A percentile compares a stretch with the other conserved stretches of the same genome.
Evolutionary conservation across 78 protist species (phyloP).

Genomic region (Dictyostelium intermedium): DNA sequence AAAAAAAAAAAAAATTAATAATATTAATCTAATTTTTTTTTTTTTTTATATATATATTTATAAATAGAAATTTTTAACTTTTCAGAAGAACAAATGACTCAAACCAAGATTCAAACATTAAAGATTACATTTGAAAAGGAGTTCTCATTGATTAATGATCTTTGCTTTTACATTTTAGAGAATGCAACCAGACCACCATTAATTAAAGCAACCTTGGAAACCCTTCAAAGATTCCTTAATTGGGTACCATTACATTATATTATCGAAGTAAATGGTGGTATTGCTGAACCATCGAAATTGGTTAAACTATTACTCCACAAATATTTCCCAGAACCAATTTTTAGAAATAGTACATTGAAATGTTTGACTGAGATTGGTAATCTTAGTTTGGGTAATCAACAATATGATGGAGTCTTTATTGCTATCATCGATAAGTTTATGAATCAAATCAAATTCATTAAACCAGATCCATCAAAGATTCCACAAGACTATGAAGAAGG

Average conservation of each 20-base stretch:
- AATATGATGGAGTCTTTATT: constrained; percentile 39
- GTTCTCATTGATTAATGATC: constrained; percentile 91
- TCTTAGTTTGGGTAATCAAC: constrained; percentile 21
- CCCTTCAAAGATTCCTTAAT: constrained; percentile 92
- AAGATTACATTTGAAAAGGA: constrained; percentile 92
- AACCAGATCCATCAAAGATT: constrained; percentile 76
- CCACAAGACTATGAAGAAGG: constrained; percentile 69
- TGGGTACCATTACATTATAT: constrained; percentile 99
- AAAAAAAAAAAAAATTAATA: neutral
- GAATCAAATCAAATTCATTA: constrained; percentile 36
- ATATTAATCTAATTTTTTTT: neutral
- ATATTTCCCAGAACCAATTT: constrained; percentile 81
- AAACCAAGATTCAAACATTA: constrained; percentile 83
- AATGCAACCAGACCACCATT: constrained; percentile 80
- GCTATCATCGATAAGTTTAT: constrained; percentile 45
- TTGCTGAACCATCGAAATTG: constrained; percentile 32
- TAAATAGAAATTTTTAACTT: constrained; percentile 98
- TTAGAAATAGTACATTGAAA: constrained; percentile 86
- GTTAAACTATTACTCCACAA: constrained; percentile 38
- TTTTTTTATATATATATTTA: neutral
- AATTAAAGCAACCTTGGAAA: constrained; percentile 79
- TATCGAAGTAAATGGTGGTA: constrained; percentile 87
- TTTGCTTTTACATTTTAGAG: constrained; percentile 86
- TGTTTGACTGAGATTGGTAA: constrained; percentile 95
- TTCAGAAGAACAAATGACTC: constrained; percentile 93